Percentiles rank a stretch among this genome's conserved stretches.
Conservation (phyloP, 1,284 basidiomycete species). For the Leccinum fuscescens region DNA sequence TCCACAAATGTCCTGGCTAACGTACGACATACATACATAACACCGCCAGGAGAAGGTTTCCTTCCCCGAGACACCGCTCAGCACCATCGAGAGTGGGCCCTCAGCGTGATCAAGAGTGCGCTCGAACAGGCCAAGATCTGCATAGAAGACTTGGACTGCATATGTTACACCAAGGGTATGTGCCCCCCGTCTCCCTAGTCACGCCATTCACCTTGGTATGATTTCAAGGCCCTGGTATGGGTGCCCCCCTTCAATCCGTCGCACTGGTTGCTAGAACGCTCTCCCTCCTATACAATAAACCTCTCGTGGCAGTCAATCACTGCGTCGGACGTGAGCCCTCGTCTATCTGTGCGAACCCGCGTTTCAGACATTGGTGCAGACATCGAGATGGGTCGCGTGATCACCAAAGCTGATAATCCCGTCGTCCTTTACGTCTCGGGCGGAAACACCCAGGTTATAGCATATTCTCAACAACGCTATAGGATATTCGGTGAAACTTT, state of each 20-base stretch:
- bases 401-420: slow-evolving; percentile 93
- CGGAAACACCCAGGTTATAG: slow-evolving; percentile 99
- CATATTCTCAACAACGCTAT: slow-evolving; percentile 95
- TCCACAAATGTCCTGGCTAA: slow-evolving; percentile 74
- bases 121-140: slow-evolving; percentile 69
- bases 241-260: slow-evolving; percentile 93
- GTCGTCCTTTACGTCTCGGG: slow-evolving; percentile 98
- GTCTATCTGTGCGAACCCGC: background rate
- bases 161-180: slow-evolving; percentile 94
- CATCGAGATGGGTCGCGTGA: slow-evolving; percentile 97
- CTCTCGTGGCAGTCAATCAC: slow-evolving; percentile 96
- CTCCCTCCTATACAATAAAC: slow-evolving; percentile 85
- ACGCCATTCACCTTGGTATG: background rate
- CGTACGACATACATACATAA: slow-evolving; percentile 96
- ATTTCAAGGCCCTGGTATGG: slow-evolving; percentile 91
- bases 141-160: slow-evolving; percentile 85
- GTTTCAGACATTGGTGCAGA: slow-evolving; percentile 49
- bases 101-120: slow-evolving; percentile 81
- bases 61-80: slow-evolving; percentile 92
- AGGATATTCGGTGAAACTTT: slow-evolving; percentile 99
- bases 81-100: slow-evolving; percentile 93
- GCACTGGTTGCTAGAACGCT: slow-evolving; percentile 94
- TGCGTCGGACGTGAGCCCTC: slow-evolving; percentile 87
- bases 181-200: background rate
- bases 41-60: slow-evolving; percentile 97